These are phyloP conservation scores for Petunia secreta DNA, from an alignment of 257 asterid species.

Conservation along the genomic window DNA sequence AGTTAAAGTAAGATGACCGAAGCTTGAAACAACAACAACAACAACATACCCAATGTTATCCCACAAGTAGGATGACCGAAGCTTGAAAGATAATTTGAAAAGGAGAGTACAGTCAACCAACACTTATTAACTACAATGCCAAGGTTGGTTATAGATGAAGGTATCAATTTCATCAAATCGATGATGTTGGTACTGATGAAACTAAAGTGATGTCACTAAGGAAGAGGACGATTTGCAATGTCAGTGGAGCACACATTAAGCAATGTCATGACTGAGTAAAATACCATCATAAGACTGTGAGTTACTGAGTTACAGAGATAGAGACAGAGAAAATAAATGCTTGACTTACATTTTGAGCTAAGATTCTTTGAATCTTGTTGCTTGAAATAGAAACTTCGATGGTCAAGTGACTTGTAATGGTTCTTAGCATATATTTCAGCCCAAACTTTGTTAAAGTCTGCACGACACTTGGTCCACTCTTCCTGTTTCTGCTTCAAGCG, in stretches of 20 bases:
- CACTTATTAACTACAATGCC: neutral
- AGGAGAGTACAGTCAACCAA: neutral
- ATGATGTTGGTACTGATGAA: neutral
- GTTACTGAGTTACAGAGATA: neutral
- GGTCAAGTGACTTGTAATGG: slow-evolving; percentile 96
- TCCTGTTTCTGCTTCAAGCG: slow-evolving; percentile 98
- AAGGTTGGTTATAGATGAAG: neutral
- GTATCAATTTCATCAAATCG: slow-evolving; percentile 16
- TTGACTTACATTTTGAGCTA: slow-evolving; percentile 88
- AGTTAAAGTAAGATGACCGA: neutral
- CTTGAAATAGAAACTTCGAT: slow-evolving; percentile 98
- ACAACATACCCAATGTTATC: too few relatives aligned
- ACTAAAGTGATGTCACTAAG: neutral
- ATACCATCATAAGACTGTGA: slow-evolving; percentile 19
- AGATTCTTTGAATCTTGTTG: slow-evolving; percentile 96
- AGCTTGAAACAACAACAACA: neutral
- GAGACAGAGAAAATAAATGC: slow-evolving; percentile 9
- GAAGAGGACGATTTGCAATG: slow-evolving; percentile 16
- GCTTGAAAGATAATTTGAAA: neutral
- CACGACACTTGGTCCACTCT: slow-evolving; percentile 92
- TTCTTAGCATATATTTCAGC: slow-evolving; percentile 93
- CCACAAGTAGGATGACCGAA: neutral
- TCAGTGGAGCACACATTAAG: neutral
- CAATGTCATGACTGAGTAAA: neutral
- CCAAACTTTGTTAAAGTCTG: slow-evolving; percentile 96